Conservation (phyloP, 2,329 filamentous ascomycete genomes). For the Didymella lethalis region DNA sequence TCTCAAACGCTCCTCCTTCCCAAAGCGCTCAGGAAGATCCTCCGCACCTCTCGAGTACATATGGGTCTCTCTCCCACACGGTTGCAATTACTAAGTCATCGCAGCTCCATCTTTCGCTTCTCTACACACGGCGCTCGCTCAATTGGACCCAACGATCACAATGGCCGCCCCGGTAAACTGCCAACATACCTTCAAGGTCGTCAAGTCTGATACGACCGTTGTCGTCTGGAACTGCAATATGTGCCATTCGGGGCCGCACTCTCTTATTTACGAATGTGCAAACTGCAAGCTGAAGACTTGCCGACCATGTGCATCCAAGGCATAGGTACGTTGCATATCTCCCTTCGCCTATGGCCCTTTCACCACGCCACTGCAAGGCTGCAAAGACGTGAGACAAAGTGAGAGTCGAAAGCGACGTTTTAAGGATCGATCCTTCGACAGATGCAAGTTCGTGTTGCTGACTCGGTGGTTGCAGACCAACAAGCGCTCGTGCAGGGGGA, state of each 20-base stretch:
- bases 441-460: slow-evolving; percentile 33
- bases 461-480: slow-evolving; percentile 33
- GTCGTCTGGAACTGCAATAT: slow-evolving; percentile 62
- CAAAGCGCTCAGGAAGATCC: slow-evolving; percentile 33
- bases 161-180: slow-evolving; percentile 60
- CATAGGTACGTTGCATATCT: slow-evolving; percentile 41
- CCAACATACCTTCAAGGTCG: slow-evolving; percentile 59
- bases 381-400: slow-evolving; percentile 16
- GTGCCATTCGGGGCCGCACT: slow-evolving; percentile 61
- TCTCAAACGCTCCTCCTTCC: slow-evolving; percentile 34
- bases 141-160: slow-evolving; percentile 21
- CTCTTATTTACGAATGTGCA: slow-evolving; percentile 60
- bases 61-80: slow-evolving; percentile 26
- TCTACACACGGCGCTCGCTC: slow-evolving; percentile 13
- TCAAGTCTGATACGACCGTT: slow-evolving; percentile 61
- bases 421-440: slow-evolving; percentile 21
- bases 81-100: slow-evolving; percentile 35
- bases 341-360: not conserved
- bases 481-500: slow-evolving; percentile 32
- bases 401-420: slow-evolving; percentile 19
- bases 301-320: slow-evolving; percentile 56
- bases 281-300: slow-evolving; percentile 62
- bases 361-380: slow-evolving; percentile 10
- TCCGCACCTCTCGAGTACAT: slow-evolving; percentile 37
- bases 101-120: slow-evolving; percentile 19